Evolutionary conservation across 148 eudicot genomes (phyloP), one percentile per base, ranked within the genome.

Genomic region (Amaranthus cruentus): DNA sequence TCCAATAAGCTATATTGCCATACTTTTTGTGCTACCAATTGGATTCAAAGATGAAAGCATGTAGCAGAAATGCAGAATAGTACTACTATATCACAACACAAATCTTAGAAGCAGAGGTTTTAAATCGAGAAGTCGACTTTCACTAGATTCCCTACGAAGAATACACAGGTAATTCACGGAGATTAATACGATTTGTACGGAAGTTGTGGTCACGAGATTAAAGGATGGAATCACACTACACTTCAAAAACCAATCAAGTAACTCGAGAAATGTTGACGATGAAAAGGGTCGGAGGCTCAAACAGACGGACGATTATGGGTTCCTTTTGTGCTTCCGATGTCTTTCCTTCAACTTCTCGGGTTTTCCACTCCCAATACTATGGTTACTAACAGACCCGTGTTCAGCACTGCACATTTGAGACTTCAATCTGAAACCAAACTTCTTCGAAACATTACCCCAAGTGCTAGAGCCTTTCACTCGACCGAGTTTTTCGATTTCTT

Each of bases 381-480:
- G 90, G 75, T 88, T 86, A 73, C 91, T 89, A 53, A 91, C 92
- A 0, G 92, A 89, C 12, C 88, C 90, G 73, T 91, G 88, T 74
- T 88, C 88, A 55, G 97, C 94, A 70, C 94, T 91, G 77, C 97
- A 91, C 92, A 91, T 88, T 74, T 90, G 96, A 13, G 95, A 87
- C 81, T 84, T 92, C 44, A 92, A 62, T 75, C 67, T 80, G 14
- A 92, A 84, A 50, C 97, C 92, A 5, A 92, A 84, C 82, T 83
- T 92, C 85, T 88, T 92, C 3, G 93, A 86, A 50, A 91, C 77
- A 47, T 43, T 84, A 4, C 83, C 90, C 97, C 92, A 92, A 4
- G 86, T 53, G 76, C 82, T 82, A 0, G 76, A 50, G 4, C 81
- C 88, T 78, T 92, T 90, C 2, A 48, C 80, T 12, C 71, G 70